Base-by-base conservation (phyloP, 148 eudicot species). In the Hydrangea macrophylla region DNA sequence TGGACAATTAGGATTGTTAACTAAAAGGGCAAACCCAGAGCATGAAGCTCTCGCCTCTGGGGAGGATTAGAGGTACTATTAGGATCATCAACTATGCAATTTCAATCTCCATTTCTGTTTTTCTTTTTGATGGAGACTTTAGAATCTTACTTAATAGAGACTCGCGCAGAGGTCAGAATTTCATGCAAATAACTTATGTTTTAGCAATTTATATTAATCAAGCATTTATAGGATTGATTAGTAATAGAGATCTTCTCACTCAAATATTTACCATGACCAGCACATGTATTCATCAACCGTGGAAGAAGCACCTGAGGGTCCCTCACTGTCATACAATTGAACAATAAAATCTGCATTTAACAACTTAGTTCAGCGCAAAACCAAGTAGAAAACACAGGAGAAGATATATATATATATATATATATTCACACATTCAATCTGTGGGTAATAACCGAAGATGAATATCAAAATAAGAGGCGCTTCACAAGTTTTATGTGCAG, bases 281-380 rank as follows among this genome's bases (percentile, higher is more conserved):
- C 82, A 39, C 94, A 85, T 17, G 92, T 83, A 59, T 83, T 83
- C 81, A 87, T 51, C 74, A 95, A 64, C 37, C 84, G 77, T 36
- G 99, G 97, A 61, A 95, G 94, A 69, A 95, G 97, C 79, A 89
- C 73, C 70, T 82, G 82, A 40, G 99, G 99, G 75, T 95, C 97
- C 81, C 99, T 81, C 64, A 95, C 97, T 37, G 99, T 82, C 99
- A 95, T 95, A 72, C 99, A 95, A 76, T 95, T 95, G 86, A 95
- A 95, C 78, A 95, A 76, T 80, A 95, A 77, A 69, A 95, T 89
- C 97, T 95, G 97, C 88, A 76, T 48, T 57, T 11, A 82, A 74
- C 37, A 56, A 55, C 17, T 61, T 53, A 85, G 73, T 36, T 68
- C n/a, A 53, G n/a, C n/a, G 22, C 57, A 60, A 32, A 50, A 73